Evolutionary conservation across 1,139 yeast genomes (phyloP).

Genomic region (Pichia terricola): DNA sequence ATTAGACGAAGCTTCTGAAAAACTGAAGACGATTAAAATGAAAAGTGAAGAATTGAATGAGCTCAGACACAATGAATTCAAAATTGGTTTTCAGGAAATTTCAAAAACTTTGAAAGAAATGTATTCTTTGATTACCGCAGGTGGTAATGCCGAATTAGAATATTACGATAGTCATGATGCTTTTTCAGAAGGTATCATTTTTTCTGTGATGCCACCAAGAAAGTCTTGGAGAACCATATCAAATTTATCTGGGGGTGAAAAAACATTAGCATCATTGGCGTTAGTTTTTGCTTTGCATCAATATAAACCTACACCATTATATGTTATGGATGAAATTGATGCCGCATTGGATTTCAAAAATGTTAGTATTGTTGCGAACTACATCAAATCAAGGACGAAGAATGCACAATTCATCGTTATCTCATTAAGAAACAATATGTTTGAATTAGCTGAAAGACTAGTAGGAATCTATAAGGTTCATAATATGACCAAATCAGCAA

Average conservation of each 20-base stretch:
- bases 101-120: slow-evolving; percentile 87
- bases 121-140: slow-evolving; percentile 99
- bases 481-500: slow-evolving; percentile 81
- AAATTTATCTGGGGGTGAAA: slow-evolving; percentile 95
- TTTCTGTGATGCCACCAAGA: slow-evolving; percentile 99
- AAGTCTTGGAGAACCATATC: slow-evolving; percentile 96
- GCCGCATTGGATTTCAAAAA: slow-evolving; percentile 97
- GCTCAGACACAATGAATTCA: slow-evolving; percentile 76
- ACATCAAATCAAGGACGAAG: slow-evolving; percentile 89
- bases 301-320: slow-evolving; percentile 93
- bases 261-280: slow-evolving; percentile 90
- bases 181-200: slow-evolving; percentile 92
- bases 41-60: slow-evolving; percentile 63
- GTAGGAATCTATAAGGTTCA: slow-evolving; percentile 93
- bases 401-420: slow-evolving; percentile 96
- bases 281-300: slow-evolving; percentile 93
- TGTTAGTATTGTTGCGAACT: slow-evolving; percentile 94
- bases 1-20: slow-evolving; percentile 51
- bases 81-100: slow-evolving; percentile 83
- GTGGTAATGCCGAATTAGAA: slow-evolving; percentile 97
- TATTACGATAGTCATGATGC: slow-evolving; percentile 94
- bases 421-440: slow-evolving; percentile 93
- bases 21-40: slow-evolving; percentile 55
- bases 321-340: slow-evolving; percentile 99
- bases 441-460: slow-evolving; percentile 85